phyloP scores from a whole-genome alignment of 2,329 filamentous ascomycete species.

The Cordyceps militaris region DNA sequence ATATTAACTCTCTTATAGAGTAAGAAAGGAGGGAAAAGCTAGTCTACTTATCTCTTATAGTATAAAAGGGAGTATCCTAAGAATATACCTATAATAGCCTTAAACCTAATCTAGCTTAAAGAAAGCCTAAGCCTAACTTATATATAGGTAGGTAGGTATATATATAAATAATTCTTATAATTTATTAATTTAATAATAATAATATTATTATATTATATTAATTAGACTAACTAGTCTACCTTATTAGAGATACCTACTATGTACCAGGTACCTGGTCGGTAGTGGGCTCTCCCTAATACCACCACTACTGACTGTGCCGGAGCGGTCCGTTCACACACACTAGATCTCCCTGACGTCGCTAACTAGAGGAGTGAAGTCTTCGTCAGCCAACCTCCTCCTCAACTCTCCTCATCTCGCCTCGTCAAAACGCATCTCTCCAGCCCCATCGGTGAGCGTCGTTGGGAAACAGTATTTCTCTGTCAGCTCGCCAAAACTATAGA shows the following conservation, averaged over 20 bases:
- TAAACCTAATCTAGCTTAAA: too few species aligned
- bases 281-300: neutral
- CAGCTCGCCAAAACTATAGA: neutral
- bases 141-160: too few species aligned
- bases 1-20: too few species aligned
- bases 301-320: neutral
- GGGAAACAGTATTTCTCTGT: neutral
- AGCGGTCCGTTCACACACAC: slow-evolving; percentile 12
- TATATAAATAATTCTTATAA: neutral
- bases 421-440: slow-evolving; percentile 2
- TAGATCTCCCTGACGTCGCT: slow-evolving; percentile 12
- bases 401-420: slow-evolving; percentile 2
- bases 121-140: too few species aligned
- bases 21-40: too few species aligned
- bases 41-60: too few species aligned
- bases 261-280: too few species aligned
- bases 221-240: too few species aligned
- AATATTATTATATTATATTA: too few species aligned
- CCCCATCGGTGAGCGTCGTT: neutral
- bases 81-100: too few species aligned
- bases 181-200: too few species aligned
- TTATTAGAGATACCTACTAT: neutral
- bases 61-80: too few species aligned
- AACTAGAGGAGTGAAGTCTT: slow-evolving; percentile 8
- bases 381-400: slow-evolving; percentile 14